Evolutionary conservation across 2,329 filamentous ascomycete genomes (phyloP).

Genomic region (Paecilomyces formosus): DNA sequence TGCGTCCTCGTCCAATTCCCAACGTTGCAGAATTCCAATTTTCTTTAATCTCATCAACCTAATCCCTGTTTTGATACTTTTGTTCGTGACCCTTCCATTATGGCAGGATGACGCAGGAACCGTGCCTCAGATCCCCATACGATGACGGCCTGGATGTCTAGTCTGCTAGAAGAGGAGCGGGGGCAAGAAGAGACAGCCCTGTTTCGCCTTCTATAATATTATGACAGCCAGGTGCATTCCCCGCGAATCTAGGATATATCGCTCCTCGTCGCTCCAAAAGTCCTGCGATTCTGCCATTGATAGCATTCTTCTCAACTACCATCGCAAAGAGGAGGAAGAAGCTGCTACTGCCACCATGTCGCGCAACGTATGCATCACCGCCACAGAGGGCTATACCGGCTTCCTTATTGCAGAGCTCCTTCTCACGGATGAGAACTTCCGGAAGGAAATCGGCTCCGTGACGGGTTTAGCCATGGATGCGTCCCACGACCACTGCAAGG

Average conservation of each 20-base stretch:
- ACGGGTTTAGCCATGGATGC: constrained; percentile 37
- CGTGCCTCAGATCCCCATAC: constrained; percentile 11
- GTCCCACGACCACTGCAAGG: constrained; percentile 27
- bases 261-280: not conserved
- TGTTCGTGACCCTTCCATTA: constrained; percentile 13
- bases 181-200: not conserved
- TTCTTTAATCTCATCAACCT: not conserved
- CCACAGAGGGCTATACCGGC: constrained; percentile 45
- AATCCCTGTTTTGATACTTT: not conserved
- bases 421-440: constrained; percentile 38
- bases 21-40: not conserved
- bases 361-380: constrained; percentile 43
- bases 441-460: constrained; percentile 34
- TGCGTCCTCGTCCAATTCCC: not conserved
- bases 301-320: not conserved
- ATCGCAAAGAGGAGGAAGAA: not conserved
- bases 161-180: not conserved
- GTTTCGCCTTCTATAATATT: not conserved
- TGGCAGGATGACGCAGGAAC: constrained; percentile 9
- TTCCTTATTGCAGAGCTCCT: constrained; percentile 46
- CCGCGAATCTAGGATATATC: not conserved
- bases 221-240: not conserved
- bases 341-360: constrained; percentile 25
- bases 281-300: not conserved
- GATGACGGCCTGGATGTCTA: constrained; percentile 11